Evolutionary conservation across 441 rosid genomes (phyloP).

Genomic region (Syzygium malaccense): DNA sequence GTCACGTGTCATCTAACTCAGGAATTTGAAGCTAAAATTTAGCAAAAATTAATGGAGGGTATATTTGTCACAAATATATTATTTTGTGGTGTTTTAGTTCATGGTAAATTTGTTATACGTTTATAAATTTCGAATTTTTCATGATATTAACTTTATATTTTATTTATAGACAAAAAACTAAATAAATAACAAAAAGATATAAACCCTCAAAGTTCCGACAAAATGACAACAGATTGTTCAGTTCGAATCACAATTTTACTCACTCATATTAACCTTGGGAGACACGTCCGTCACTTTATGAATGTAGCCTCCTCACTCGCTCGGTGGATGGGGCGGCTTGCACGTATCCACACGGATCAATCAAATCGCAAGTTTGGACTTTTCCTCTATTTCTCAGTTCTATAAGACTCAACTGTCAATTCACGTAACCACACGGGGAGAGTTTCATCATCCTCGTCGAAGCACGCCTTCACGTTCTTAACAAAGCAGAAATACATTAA

Average conservation of each 20-base stretch:
- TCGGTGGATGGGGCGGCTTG: no score
- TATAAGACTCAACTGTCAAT: background rate
- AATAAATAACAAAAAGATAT: background rate
- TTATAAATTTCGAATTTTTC: no score
- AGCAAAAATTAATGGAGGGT: no score
- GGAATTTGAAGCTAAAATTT: no score
- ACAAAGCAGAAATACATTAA: background rate
- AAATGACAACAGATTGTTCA: fast-evolving
- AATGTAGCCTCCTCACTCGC: no score
- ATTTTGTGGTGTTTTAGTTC: no score
- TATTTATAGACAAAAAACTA: background rate
- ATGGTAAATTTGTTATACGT: no score
- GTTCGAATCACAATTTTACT: background rate
- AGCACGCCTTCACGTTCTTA: background rate
- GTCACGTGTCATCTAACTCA: no score
- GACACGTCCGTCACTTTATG: background rate
- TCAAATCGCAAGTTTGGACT: no score
- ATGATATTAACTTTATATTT: background rate
- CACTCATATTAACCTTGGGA: background rate
- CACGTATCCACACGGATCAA: no score
- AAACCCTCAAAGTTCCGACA: background rate
- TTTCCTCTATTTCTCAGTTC: background rate
- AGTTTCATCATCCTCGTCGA: background rate
- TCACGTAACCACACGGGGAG: background rate
- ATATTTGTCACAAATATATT: no score